Conservation (phyloP, 805 yeast species). For the Metschnikowia orientalis region DNA sequence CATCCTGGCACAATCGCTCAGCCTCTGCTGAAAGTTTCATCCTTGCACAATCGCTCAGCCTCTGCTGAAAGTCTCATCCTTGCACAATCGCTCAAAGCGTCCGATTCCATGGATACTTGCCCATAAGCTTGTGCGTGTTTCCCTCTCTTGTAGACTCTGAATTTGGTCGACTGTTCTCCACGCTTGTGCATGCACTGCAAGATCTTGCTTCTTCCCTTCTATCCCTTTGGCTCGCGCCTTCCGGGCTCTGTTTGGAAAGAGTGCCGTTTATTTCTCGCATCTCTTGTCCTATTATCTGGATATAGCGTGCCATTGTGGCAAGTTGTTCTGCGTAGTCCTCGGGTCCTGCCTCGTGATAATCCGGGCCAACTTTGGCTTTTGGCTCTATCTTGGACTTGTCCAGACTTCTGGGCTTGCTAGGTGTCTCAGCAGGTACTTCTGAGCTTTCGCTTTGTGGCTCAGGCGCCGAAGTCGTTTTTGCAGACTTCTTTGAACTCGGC, state of each 20-base stretch:
- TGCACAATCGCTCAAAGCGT: slow-evolving; percentile 7
- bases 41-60: too few species aligned
- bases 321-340: slow-evolving; percentile 1
- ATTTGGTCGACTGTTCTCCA: slow-evolving; percentile 8
- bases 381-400: too few species aligned
- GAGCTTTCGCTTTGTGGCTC: too few species aligned
- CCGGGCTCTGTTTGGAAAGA: slow-evolving; percentile 1
- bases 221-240: not conserved
- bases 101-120: slow-evolving; percentile 14
- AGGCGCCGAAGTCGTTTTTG: too few species aligned
- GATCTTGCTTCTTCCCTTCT: not conserved
- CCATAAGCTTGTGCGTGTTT: slow-evolving; percentile 14
- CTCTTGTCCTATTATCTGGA: slow-evolving; percentile 5
- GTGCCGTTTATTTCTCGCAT: slow-evolving; percentile 4
- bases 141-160: slow-evolving; percentile 13
- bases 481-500: too few species aligned
- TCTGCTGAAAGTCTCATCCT: too few species aligned
- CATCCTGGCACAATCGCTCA: too few species aligned
- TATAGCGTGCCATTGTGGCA: slow-evolving; percentile 1
- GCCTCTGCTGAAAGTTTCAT: too few species aligned
- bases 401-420: too few species aligned
- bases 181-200: slow-evolving; percentile 7
- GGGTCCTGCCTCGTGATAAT: too few species aligned
- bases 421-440: too few species aligned
- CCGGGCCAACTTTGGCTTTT: too few species aligned